A percentile compares a stretch with the other conserved stretches of the same genome.
Evolutionary conservation across 805 yeast species (phyloP).

Genomic region (Starmerella apis): DNA sequence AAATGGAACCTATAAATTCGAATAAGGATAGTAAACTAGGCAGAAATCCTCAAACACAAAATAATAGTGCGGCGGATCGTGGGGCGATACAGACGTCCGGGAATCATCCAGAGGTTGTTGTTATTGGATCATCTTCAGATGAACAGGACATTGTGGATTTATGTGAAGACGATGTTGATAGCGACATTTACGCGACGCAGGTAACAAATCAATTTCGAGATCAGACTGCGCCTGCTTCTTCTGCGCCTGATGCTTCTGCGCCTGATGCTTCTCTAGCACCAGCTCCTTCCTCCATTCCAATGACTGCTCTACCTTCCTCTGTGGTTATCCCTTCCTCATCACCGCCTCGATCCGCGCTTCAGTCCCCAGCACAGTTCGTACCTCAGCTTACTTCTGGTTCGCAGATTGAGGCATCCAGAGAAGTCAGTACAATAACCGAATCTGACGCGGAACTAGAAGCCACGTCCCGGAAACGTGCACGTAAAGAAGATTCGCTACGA

Average conservation of each 20-base stretch:
- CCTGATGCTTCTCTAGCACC: too few relatives aligned
- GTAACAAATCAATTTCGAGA: background rate
- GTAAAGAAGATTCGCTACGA: slow-evolving; percentile 1
- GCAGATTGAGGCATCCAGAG: background rate
- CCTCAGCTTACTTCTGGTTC: background rate
- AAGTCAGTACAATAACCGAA: background rate
- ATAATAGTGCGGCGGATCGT: too few relatives aligned
- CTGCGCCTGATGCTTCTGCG: background rate
- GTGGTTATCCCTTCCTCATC: too few relatives aligned
- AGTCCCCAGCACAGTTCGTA: too few relatives aligned
- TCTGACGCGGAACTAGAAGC: background rate
- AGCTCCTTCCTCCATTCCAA: too few relatives aligned
- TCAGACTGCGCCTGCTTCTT: background rate
- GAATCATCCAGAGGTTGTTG: background rate
- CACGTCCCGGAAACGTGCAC: background rate
- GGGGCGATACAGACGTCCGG: too few relatives aligned
- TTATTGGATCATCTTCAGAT: background rate
- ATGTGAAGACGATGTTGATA: background rate
- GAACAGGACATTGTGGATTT: background rate
- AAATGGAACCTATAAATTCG: too few relatives aligned
- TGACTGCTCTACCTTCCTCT: too few relatives aligned
- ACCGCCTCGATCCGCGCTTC: too few relatives aligned
- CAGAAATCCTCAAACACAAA: too few relatives aligned
- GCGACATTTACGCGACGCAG: background rate
- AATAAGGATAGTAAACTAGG: too few relatives aligned